These are phyloP conservation scores for Kluyveromyces marxianus DNA, from an alignment of 1,139 yeast species.

Conservation along the genomic window DNA sequence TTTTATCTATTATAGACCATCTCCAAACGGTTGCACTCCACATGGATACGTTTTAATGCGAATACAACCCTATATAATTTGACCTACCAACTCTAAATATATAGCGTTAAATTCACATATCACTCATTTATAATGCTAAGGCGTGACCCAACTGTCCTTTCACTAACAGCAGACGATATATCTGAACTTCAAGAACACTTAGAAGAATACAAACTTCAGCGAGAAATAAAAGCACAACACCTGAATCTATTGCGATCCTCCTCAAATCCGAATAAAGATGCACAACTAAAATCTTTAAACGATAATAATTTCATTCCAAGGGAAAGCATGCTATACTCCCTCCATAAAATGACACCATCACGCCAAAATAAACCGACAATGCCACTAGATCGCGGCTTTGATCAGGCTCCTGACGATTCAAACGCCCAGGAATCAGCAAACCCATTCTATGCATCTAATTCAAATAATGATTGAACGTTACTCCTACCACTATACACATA, in stretches of 20 bases:
- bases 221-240: slow-evolving; percentile 20
- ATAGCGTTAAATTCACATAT: neutral
- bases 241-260: slow-evolving; percentile 18
- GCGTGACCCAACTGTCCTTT: slow-evolving; percentile 20
- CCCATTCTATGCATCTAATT: slow-evolving; percentile 2
- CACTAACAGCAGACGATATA: slow-evolving; percentile 18
- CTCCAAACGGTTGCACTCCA: too few relatives aligned
- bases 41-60: too few relatives aligned
- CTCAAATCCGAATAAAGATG: slow-evolving; percentile 7
- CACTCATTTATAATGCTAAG: slow-evolving; percentile 14
- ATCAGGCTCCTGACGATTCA: neutral
- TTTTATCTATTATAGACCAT: too few relatives aligned
- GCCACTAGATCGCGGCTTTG: neutral
- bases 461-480: neutral
- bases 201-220: slow-evolving; percentile 20
- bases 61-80: too few relatives aligned
- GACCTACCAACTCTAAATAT: neutral
- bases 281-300: neutral
- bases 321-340: slow-evolving; percentile 1
- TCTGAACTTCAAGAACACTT: slow-evolving; percentile 20
- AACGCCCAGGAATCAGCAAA: slow-evolving; percentile 3
- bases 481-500: neutral
- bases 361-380: slow-evolving; percentile 3
- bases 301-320: neutral
- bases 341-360: slow-evolving; percentile 2